Evolutionary conservation across 106 monocot genomes (phyloP).

Genomic region (Dioscorea dumetorum): DNA sequence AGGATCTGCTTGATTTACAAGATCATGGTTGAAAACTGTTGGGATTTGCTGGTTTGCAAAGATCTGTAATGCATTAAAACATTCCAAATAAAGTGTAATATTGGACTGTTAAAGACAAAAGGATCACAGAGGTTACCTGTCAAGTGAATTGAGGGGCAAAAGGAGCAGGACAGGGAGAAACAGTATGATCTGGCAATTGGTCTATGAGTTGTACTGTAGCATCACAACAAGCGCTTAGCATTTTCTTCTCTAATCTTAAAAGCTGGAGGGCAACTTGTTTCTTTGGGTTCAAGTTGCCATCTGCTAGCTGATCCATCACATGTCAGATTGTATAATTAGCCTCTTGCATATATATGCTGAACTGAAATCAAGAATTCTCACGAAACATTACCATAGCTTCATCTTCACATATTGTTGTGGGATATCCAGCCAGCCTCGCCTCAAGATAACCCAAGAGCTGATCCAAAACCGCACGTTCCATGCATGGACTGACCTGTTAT

Average conservation of each 20-base stretch:
- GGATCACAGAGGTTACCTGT: constrained; percentile 20
- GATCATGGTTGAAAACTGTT: no score
- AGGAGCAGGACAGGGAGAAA: constrained; percentile 91
- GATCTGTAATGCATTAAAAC: no score
- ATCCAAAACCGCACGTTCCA: constrained; percentile 91
- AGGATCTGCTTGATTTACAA: no score
- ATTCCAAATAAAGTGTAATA: no score
- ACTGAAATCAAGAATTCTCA: no score
- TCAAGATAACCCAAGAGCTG: constrained; percentile 73
- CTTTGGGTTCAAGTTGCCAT: constrained; percentile 60
- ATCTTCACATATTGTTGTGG: constrained; percentile 81
- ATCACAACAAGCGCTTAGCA: constrained; percentile 68
- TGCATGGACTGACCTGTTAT: constrained; percentile 77
- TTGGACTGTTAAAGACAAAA: no score
- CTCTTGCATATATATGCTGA: neutral
- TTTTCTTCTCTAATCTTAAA: constrained; percentile 82
- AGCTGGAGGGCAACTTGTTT: constrained; percentile 75
- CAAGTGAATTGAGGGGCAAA: constrained; percentile 82
- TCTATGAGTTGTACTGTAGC: constrained; percentile 57
- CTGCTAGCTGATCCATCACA: constrained; percentile 47
- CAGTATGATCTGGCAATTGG: constrained; percentile 71
- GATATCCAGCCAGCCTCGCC: constrained; percentile 64
- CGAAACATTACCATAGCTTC: constrained; percentile 54
- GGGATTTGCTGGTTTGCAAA: no score
- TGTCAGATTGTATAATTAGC: constrained; percentile 5